Percentiles rank a stretch among this genome's conserved stretches.
Evolutionary conservation across 2,329 filamentous ascomycete species (phyloP).

Genomic region (Onygena corvina): DNA sequence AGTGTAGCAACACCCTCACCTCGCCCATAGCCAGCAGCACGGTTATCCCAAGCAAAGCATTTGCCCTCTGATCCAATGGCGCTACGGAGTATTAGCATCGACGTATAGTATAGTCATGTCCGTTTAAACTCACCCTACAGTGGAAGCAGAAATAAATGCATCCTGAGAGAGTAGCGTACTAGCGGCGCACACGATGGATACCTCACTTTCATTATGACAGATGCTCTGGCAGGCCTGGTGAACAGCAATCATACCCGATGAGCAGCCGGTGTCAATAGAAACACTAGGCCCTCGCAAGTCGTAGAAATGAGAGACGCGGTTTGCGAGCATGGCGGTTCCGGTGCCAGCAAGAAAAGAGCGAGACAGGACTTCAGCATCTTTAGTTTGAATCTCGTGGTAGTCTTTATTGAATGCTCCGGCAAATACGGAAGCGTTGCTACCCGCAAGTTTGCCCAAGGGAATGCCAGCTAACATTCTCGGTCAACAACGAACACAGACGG

Average conservation of each 20-base stretch:
- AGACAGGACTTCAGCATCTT: conserved; percentile 17
- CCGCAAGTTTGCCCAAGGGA: not conserved
- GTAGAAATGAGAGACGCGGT: conserved; percentile 13
- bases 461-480: conserved; percentile 39
- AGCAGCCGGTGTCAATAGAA: conserved; percentile 12
- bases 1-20: conserved; percentile 28
- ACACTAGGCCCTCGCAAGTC: conserved; percentile 12
- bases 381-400: conserved; percentile 12
- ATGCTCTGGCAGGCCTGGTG: conserved; percentile 9
- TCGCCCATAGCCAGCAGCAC: conserved; percentile 26
- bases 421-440: conserved; percentile 19
- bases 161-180: conserved; percentile 18
- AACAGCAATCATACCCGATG: conserved; percentile 7
- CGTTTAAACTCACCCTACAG: conserved; percentile 41
- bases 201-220: conserved; percentile 14
- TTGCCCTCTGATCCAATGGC: conserved; percentile 23
- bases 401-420: conserved; percentile 18
- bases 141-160: conserved; percentile 13
- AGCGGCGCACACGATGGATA: conserved; percentile 15
- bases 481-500: no score
- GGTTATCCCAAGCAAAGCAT: conserved; percentile 24
- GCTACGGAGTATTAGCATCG: no score
- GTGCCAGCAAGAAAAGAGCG: not conserved
- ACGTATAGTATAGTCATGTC: conserved; percentile 34
- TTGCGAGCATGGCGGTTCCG: conserved; percentile 13